Evolutionary conservation across 2,329 filamentous ascomycete genomes (phyloP), one percentile per base, ranked within the genome.

Genomic region (Paraphaeosphaeria minitans): DNA sequence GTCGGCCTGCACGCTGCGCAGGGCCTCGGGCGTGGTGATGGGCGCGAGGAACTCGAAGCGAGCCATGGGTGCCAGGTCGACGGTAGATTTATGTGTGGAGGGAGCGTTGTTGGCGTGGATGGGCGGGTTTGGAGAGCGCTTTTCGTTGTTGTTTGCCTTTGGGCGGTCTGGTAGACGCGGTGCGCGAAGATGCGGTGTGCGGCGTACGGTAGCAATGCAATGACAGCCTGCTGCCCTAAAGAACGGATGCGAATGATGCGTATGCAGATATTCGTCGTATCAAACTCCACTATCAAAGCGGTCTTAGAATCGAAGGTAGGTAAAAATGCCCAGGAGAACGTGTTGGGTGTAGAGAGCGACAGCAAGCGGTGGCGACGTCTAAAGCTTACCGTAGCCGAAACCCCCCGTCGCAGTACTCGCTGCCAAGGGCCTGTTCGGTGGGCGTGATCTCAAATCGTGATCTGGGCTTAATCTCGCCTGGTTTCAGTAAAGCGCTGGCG

Each of bases 1-100:
- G 74, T 93, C 70, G 33, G 69, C 69, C 57, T 73, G 64, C n/a
- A 73, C 69, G 31, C 68, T 71, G 55, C 70, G 70, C 39, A 73
- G 61, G n/a, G 70, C 70, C 24, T 67, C 61, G 3, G 70, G 70
- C 19, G 70, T 73, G 33, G 70, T 68, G n/a, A 73, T 71, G 12
- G 70, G 70, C 49, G 70, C 69, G 49, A 73, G 70, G 55, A 66
- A 73, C 8, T 70, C 69, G 61, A 68, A 68, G 37, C 37, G 37
- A 35, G 65, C 68, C 70, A 72, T 72, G 21, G 52, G 19, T 46
- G 37, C 24, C 29, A 35, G 39, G 22, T n/a, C 10, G 49, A 7
- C 31, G 14, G 19, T 6, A 27, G 24, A 33, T 43, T 35, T 55
- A 45, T 24, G 7, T 31, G 6, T 31, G 29, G 9, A 31, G 29